Conservation (phyloP, 257 asterid species). For the Knoxia roxburghii region DNA sequence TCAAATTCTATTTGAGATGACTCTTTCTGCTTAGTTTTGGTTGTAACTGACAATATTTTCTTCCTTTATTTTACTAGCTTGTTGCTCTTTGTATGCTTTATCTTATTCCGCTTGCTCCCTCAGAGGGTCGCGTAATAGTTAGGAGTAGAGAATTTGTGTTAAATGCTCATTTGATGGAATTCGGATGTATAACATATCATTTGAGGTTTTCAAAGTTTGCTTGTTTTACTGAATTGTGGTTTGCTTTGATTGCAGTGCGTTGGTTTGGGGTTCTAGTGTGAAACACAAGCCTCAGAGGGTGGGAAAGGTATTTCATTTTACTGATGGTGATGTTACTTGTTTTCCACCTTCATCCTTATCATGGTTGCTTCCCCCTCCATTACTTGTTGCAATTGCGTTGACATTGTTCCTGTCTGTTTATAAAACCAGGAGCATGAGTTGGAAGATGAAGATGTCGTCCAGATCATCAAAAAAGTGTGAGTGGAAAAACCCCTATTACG, state of each 20-base stretch:
- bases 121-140: neutral
- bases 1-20: neutral
- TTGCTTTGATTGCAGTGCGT: conserved; percentile 47
- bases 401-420: neutral
- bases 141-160: neutral
- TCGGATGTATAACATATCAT: neutral
- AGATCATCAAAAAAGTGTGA: conserved; percentile 85
- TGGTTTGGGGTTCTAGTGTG: conserved; percentile 99
- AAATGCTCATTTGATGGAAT: neutral
- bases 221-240: conserved; percentile 18
- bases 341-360: neutral
- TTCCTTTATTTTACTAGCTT: neutral
- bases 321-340: neutral
- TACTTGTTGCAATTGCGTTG: neutral
- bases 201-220: neutral
- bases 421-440: conserved; percentile 79
- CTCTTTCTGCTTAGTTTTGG: no score
- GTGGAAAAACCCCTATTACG: neutral
- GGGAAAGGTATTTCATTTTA: conserved; percentile 61
- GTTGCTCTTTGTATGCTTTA: neutral
- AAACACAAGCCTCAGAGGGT: conserved; percentile 99
- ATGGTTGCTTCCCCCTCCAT: neutral
- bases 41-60: neutral
- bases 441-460: conserved; percentile 98
- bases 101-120: neutral